Percentiles rank a stretch among this genome's conserved stretches.
These are phyloP conservation scores for Blastobotrys raffinosifermentans DNA, from an alignment of 1,139 yeast genomes.

Conservation along the genomic window DNA sequence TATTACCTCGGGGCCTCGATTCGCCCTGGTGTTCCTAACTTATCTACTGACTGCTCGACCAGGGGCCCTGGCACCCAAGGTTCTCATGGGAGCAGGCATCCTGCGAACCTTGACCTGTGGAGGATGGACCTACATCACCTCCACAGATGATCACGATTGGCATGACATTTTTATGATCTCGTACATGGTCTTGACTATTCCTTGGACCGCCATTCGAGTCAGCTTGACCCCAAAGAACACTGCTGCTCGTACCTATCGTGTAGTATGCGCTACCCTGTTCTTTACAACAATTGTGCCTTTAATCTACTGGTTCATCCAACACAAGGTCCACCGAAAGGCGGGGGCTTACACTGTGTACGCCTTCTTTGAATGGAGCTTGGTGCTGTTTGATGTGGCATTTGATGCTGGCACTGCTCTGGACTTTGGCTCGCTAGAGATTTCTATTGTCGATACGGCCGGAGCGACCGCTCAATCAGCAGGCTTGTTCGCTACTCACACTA, in stretches of 20 bases:
- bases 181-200: slow-evolving; percentile 80
- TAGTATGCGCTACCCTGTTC: slow-evolving; percentile 51
- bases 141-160: slow-evolving; percentile 94
- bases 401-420: slow-evolving; percentile 77
- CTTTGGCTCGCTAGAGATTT: slow-evolving; percentile 52
- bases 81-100: slow-evolving; percentile 53
- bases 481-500: slow-evolving; percentile 17
- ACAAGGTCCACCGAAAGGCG: slow-evolving; percentile 75
- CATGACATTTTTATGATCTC: slow-evolving; percentile 94
- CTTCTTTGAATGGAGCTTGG: slow-evolving; percentile 88
- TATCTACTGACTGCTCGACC: slow-evolving; percentile 40
- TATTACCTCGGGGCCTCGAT: slow-evolving; percentile 59
- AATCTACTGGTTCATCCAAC: slow-evolving; percentile 85
- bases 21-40: slow-evolving; percentile 59
- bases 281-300: slow-evolving; percentile 72
- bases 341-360: slow-evolving; percentile 98
- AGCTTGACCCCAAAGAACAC: slow-evolving; percentile 48
- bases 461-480: no score
- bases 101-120: slow-evolving; percentile 91
- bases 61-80: slow-evolving; percentile 39
- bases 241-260: slow-evolving; percentile 47
- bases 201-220: slow-evolving; percentile 75
- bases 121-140: slow-evolving; percentile 96
- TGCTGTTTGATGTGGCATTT: slow-evolving; percentile 73
- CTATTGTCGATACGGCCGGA: slow-evolving; percentile 36